Evolutionary conservation across 208 protist species (phyloP).

Genomic region (Crithidia bombi): DNA sequence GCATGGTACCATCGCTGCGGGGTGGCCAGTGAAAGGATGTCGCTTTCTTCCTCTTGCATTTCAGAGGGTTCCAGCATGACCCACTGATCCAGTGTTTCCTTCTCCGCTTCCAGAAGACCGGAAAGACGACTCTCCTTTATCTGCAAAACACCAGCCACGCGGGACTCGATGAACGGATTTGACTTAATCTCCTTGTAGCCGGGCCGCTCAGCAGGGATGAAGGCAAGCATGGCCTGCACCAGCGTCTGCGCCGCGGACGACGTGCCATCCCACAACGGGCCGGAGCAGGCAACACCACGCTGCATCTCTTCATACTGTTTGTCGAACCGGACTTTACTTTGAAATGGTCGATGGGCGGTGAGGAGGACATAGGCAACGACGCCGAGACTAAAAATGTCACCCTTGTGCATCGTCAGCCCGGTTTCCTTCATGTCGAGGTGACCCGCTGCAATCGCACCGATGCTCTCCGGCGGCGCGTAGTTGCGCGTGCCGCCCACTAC

Average conservation of each 20-base stretch:
- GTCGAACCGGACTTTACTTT: conserved; percentile 32
- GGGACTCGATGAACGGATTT: conserved; percentile 46
- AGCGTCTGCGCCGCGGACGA: conserved; percentile 49
- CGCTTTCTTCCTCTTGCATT: conserved; percentile 25
- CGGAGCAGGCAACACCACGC: conserved; percentile 48
- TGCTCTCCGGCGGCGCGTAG: conserved; percentile 79
- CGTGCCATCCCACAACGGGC: conserved; percentile 48
- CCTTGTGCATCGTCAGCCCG: conserved; percentile 54
- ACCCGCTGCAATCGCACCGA: conserved; percentile 42
- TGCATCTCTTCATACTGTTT: conserved; percentile 45
- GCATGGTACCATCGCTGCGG: conserved; percentile 36
- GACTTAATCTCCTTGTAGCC: conserved; percentile 34
- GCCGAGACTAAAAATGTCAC: conserved; percentile 82
- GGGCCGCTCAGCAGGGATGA: conserved; percentile 40
- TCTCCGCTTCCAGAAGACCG: conserved; percentile 30
- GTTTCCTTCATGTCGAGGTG: conserved; percentile 40
- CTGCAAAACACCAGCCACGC: conserved; percentile 30
- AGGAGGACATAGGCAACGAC: conserved; percentile 73
- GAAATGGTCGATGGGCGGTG: conserved; percentile 44
- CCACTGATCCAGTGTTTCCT: conserved; percentile 56
- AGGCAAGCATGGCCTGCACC: conserved; percentile 51
- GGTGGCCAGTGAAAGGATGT: conserved; percentile 15
- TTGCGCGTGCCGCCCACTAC: conserved; percentile 55
- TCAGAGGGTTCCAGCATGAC: conserved; percentile 46
- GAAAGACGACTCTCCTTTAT: conserved; percentile 40